Conservation (phyloP, 805 yeast genomes). For the Phaffomyces antillensis region DNA sequence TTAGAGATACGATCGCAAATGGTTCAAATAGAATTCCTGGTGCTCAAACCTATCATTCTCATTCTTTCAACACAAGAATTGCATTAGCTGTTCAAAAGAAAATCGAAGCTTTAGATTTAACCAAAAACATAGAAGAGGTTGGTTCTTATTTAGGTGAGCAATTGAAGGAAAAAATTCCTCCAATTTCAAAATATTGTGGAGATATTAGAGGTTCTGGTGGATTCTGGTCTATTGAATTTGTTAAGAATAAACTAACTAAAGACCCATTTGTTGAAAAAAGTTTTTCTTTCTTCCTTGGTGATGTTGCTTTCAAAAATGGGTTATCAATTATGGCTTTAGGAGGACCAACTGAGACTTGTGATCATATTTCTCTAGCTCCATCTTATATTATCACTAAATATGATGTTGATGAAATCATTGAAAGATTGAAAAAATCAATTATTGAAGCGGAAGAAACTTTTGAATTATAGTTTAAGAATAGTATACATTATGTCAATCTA, state of each 20-base stretch:
- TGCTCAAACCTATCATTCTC: slow-evolving; percentile 39
- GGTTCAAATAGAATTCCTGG: slow-evolving; percentile 21
- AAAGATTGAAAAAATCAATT: slow-evolving; percentile 8
- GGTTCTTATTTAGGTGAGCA: slow-evolving; percentile 35
- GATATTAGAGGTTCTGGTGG: slow-evolving; percentile 45
- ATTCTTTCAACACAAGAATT: slow-evolving; percentile 33
- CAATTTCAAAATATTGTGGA: slow-evolving; percentile 28
- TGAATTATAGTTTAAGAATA: no score
- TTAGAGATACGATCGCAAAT: slow-evolving; percentile 11
- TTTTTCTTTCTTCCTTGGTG: slow-evolving; percentile 23
- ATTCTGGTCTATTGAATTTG: slow-evolving; percentile 43
- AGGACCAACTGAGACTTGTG: slow-evolving; percentile 33
- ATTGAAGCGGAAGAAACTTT: not conserved
- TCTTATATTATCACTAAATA: slow-evolving; percentile 30
- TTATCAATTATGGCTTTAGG: slow-evolving; percentile 30
- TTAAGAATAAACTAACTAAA: slow-evolving; percentile 35
- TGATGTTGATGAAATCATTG: slow-evolving; percentile 29
- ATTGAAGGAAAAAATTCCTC: slow-evolving; percentile 19
- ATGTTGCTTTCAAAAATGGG: slow-evolving; percentile 29
- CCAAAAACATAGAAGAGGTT: slow-evolving; percentile 30
- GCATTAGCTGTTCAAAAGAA: slow-evolving; percentile 35
- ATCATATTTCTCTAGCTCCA: slow-evolving; percentile 35
- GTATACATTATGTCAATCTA: no score
- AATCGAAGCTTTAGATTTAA: slow-evolving; percentile 25
- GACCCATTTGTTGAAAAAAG: slow-evolving; percentile 30